phyloP scores from a whole-genome alignment of 805 yeast genomes.

The Kurtzmaniella cleridarum region DNA sequence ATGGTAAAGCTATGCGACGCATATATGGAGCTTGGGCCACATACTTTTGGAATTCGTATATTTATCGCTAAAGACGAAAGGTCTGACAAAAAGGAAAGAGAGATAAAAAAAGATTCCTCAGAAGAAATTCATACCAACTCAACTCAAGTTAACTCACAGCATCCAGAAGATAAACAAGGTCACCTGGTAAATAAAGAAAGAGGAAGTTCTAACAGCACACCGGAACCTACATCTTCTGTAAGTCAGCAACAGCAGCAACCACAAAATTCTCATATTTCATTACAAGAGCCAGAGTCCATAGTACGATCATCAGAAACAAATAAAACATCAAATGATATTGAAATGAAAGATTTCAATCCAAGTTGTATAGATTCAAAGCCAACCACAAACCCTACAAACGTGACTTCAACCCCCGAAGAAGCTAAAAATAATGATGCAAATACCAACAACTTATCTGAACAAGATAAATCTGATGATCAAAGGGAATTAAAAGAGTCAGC shows the following conservation, averaged over 20 bases:
- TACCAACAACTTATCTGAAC: background rate
- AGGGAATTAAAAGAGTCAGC: background rate
- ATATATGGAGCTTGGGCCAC: slow-evolving; percentile 73
- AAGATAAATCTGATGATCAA: background rate
- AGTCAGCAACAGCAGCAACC: no score
- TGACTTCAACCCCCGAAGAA: slow-evolving; percentile 1
- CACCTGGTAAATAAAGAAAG: no score
- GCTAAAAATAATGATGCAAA: slow-evolving; percentile 7
- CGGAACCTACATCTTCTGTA: no score
- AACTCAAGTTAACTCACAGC: no score
- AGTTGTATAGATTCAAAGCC: background rate
- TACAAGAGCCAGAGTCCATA: no score
- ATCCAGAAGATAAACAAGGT: no score
- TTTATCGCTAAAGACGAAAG: slow-evolving; percentile 84
- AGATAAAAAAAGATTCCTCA: no score
- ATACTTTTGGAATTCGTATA: slow-evolving; percentile 66
- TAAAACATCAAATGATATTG: background rate
- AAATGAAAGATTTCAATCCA: background rate
- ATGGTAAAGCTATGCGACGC: slow-evolving; percentile 88
- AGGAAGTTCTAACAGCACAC: no score
- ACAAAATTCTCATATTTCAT: no score
- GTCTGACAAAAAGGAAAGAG: slow-evolving; percentile 34
- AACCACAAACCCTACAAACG: no score
- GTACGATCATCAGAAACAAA: no score
- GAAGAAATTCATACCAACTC: no score